These are phyloP conservation scores for Juglanconis sp. DNA, from an alignment of 2,329 filamentous ascomycete genomes.

Conservation along the genomic window DNA sequence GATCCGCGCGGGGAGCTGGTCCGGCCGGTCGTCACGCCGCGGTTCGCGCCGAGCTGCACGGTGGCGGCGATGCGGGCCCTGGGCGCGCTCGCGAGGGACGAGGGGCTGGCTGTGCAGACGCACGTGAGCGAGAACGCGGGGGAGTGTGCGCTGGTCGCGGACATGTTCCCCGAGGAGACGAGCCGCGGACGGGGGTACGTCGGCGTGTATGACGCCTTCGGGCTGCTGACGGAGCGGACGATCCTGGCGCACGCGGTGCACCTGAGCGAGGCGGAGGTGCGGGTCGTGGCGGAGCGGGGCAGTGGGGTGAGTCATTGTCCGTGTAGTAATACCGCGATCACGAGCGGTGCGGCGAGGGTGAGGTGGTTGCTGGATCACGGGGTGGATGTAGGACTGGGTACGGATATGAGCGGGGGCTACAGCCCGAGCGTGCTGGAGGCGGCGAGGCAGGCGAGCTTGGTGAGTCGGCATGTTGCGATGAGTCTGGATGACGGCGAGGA, in stretches of 20 bases:
- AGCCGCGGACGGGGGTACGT: conserved; percentile 51
- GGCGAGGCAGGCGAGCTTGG: conserved; percentile 76
- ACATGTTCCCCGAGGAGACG: conserved; percentile 61
- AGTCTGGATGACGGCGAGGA: conserved; percentile 23
- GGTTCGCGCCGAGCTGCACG: conserved; percentile 64
- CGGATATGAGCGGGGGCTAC: conserved; percentile 88
- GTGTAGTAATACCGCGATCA: conserved; percentile 78
- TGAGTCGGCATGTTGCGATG: conserved; percentile 70
- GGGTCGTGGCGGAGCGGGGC: conserved; percentile 56
- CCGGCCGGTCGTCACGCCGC: conserved; percentile 74
- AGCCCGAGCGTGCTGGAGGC: conserved; percentile 77
- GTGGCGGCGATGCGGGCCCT: conserved; percentile 59
- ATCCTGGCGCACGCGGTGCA: conserved; percentile 86
- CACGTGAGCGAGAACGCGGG: conserved; percentile 81
- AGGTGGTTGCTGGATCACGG: conserved; percentile 71
- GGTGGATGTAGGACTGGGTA: conserved; percentile 80
- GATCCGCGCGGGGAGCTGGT: conserved; percentile 67
- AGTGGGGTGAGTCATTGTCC: conserved; percentile 82
- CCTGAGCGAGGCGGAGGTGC: conserved; percentile 63
- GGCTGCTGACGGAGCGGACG: conserved; percentile 67
- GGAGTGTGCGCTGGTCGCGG: conserved; percentile 69
- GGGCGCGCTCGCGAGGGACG: conserved; percentile 60
- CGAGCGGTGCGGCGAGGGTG: conserved; percentile 74
- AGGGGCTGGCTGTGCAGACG: conserved; percentile 72
- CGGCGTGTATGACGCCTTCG: conserved; percentile 71